Evolutionary conservation across 108 stramenopile species (phyloP).

Genomic region (Chaetoceros tenuissimus): DNA sequence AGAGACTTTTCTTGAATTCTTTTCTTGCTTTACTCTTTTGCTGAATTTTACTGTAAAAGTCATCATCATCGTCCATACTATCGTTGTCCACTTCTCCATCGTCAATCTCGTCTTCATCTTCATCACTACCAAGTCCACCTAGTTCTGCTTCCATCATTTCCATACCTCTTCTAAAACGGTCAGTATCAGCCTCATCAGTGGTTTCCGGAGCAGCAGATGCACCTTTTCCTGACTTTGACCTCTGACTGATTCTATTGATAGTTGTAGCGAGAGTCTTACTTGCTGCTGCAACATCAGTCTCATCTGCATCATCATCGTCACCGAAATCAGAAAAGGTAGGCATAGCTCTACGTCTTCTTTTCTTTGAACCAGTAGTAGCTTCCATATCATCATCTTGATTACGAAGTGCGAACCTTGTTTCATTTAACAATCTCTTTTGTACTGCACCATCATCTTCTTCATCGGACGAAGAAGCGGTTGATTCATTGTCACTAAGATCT

Average conservation of each 20-base stretch:
- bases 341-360: constrained; percentile 10
- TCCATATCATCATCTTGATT: constrained; percentile 37
- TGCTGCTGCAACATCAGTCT: constrained; percentile 33
- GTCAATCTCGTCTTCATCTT: constrained; percentile 18
- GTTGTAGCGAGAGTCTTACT: constrained; percentile 47
- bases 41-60: constrained; percentile 52
- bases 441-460: constrained; percentile 7
- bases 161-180: constrained; percentile 40
- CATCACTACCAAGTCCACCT: constrained; percentile 30
- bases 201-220: constrained; percentile 23
- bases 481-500: constrained; percentile 1
- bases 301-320: constrained; percentile 48
- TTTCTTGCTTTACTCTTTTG: constrained; percentile 50
- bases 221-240: constrained; percentile 30
- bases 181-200: constrained; percentile 49
- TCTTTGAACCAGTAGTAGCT: constrained; percentile 2
- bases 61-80: constrained; percentile 21
- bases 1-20: constrained; percentile 43
- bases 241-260: constrained; percentile 64
- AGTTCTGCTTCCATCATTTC: constrained; percentile 80
- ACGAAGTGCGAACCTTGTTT: constrained; percentile 67
- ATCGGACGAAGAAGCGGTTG: constrained; percentile 9
- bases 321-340: constrained; percentile 28
- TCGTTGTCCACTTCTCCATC: constrained; percentile 41
- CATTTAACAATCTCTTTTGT: constrained; percentile 26